Evolutionary conservation across 768 basidiomycete species (phyloP).

Genomic region (Rhodotorula graminis): DNA sequence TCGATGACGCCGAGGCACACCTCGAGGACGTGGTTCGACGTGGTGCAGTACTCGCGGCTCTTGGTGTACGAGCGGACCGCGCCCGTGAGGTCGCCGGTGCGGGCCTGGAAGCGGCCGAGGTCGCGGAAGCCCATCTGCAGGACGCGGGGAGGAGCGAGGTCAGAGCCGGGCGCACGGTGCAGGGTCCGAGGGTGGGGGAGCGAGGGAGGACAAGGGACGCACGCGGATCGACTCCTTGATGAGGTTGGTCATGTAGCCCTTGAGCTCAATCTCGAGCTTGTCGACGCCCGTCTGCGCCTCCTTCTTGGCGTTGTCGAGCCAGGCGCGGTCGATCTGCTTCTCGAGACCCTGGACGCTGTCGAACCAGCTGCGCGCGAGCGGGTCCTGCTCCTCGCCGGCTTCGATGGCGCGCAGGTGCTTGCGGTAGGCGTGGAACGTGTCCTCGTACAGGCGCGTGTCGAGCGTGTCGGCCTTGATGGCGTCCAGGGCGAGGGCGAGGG

Average conservation of each 20-base stretch:
- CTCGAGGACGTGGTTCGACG: conserved; percentile 85
- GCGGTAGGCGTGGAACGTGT: conserved; percentile 39
- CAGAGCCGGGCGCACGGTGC: not conserved
- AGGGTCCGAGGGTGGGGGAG: not conserved
- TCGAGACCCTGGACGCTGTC: conserved; percentile 45
- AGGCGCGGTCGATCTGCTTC: conserved; percentile 59
- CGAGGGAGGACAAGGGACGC: conserved; percentile 27
- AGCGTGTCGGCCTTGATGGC: conserved; percentile 61
- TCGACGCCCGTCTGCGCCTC: conserved; percentile 65
- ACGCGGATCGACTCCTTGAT: conserved; percentile 98
- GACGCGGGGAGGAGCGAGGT: not conserved
- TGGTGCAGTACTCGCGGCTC: conserved; percentile 85
- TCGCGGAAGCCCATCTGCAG: conserved; percentile 83
- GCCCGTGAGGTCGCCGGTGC: conserved; percentile 63
- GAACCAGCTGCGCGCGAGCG: conserved; percentile 17
- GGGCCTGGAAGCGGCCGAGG: conserved; percentile 70
- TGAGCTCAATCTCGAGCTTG: conserved; percentile 89
- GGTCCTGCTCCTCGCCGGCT: conserved; percentile 7
- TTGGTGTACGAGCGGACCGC: conserved; percentile 83
- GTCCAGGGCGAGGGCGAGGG: conserved; percentile 62
- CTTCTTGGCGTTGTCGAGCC: conserved; percentile 58
- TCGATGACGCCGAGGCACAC: conserved; percentile 59
- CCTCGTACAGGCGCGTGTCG: conserved; percentile 54
- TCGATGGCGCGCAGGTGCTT: conserved; percentile 50
- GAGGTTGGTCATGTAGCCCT: conserved; percentile 91